Base-by-base conservation (phyloP, 768 basidiomycete genomes). In the Hygrophoropsis aurantiaca region DNA sequence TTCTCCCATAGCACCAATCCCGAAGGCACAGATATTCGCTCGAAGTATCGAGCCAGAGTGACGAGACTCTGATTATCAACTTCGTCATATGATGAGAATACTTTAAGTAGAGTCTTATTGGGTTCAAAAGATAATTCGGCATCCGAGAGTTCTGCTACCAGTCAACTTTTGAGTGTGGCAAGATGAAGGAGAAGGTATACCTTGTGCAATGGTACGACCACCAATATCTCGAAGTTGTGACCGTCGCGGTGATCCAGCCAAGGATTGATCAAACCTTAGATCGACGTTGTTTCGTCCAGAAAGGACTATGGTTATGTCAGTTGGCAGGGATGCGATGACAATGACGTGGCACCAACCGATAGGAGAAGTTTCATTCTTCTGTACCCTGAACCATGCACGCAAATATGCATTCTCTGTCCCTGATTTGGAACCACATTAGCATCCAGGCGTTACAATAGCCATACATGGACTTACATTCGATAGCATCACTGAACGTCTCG, bases 321-420 rank as follows among this genome's bases (percentile, higher is more conserved):
- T 33, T 27, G 6, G 6, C 11, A 21, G 8, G 44, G 42, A 16
- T 41, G 34, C 15, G 30, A 37, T 38, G 9, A 7, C 35, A 11
- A 9, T 23, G 16, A n/a, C 11, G 43, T 27, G n/a, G 24, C 54
- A 78, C 82, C 57, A 46, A 83, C 76, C 53, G 66, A 74, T 52
- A 27, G 70, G 46, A 46, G 58, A 23, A 2, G 65, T 70, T 58
- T 87, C 82, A 18, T 75, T 62, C 57, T 85, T 85, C 58, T 81
- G 81, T 1, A 81, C 78, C 49, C 73, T 71, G 53, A 87, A 87
- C 87, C 87, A 90, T 7, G 87, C 84, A 44, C 79, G 80, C 51
- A 97, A 60, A 68, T 97, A 97, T 0, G 82, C 87, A 66, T 97
- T 97, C 69, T 97, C 94, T 0, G 91, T 94, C 94, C 94, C 89